Conservation (phyloP, 305 asterid species). For the Fraxinus albicans region DNA sequence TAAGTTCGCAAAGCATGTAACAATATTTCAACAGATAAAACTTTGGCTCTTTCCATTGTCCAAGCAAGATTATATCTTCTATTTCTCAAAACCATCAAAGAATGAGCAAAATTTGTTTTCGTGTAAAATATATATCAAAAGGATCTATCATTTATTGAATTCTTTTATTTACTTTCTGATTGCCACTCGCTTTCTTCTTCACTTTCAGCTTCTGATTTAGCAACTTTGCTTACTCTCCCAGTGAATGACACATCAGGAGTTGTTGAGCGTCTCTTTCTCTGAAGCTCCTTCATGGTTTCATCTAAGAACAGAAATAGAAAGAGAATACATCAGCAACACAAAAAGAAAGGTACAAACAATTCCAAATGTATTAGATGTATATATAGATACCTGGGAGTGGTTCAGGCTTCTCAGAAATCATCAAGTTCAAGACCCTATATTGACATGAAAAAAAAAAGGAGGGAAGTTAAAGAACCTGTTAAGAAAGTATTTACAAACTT, state of each 20-base stretch:
- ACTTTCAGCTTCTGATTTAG: constrained; percentile 69
- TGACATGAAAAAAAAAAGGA: constrained; percentile 10
- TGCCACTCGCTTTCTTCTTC: constrained; percentile 84
- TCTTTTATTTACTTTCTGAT: constrained; percentile 65
- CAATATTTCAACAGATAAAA: not conserved
- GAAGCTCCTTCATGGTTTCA: constrained; percentile 83
- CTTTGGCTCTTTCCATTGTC: no score
- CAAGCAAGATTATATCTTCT: not conserved
- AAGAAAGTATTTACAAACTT: constrained; percentile 11
- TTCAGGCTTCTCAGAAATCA: constrained; percentile 91
- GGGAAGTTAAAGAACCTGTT: constrained; percentile 27
- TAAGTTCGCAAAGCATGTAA: not conserved
- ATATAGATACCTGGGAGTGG: constrained; percentile 63
- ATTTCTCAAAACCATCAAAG: not conserved
- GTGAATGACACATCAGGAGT: constrained; percentile 67
- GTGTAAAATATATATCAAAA: constrained; percentile 11
- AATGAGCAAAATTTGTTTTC: not conserved
- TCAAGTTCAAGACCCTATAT: constrained; percentile 91
- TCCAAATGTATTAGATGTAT: constrained; percentile 16
- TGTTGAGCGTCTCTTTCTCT: constrained; percentile 84
- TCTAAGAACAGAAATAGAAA: constrained; percentile 41
- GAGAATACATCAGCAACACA: constrained; percentile 29
- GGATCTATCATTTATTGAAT: constrained; percentile 20
- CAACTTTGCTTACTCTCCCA: constrained; percentile 84
- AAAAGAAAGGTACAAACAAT: constrained; percentile 25